Conservation (phyloP, 2,329 filamentous ascomycete genomes). For the Raffaelea albimanens region DNA sequence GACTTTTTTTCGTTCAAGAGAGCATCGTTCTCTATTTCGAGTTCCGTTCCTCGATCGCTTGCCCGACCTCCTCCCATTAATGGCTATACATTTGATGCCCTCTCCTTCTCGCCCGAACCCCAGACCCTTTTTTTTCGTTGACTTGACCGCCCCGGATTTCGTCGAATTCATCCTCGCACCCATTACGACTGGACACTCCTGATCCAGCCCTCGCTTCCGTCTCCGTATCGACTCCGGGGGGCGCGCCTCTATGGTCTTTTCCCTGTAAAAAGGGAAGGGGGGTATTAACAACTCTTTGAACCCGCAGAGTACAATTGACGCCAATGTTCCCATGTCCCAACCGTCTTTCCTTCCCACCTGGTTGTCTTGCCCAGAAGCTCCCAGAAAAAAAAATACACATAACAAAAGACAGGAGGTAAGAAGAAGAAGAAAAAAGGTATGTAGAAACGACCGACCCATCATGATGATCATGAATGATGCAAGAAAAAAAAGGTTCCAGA, state of each 20-base stretch:
- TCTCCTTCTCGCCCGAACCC: not conserved
- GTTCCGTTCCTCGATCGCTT: too few relatives aligned
- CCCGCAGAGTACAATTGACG: not conserved
- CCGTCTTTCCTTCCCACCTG: not conserved
- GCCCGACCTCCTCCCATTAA: too few relatives aligned
- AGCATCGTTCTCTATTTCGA: too few relatives aligned
- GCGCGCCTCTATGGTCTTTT: too few relatives aligned
- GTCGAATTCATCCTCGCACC: slow-evolving; percentile 8
- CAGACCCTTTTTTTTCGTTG: too few relatives aligned
- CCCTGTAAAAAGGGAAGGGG: too few relatives aligned
- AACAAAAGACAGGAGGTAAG: slow-evolving; percentile 1
- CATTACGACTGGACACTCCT: slow-evolving; percentile 9
- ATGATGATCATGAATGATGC: not conserved
- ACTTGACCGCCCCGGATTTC: too few relatives aligned
- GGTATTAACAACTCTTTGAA: too few relatives aligned
- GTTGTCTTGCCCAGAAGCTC: not conserved
- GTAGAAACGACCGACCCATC: not conserved
- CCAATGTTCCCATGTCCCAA: not conserved
- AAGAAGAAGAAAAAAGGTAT: slow-evolving; percentile 2
- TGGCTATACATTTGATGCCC: not conserved
- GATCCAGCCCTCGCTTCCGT: not conserved
- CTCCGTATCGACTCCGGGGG: not conserved
- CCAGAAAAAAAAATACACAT: slow-evolving; percentile 5
- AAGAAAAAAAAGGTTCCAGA: not conserved
- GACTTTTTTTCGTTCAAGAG: too few relatives aligned